Conservation (phyloP, 2,329 filamentous ascomycete species). For the Pyrenochaeta sp. region DNA sequence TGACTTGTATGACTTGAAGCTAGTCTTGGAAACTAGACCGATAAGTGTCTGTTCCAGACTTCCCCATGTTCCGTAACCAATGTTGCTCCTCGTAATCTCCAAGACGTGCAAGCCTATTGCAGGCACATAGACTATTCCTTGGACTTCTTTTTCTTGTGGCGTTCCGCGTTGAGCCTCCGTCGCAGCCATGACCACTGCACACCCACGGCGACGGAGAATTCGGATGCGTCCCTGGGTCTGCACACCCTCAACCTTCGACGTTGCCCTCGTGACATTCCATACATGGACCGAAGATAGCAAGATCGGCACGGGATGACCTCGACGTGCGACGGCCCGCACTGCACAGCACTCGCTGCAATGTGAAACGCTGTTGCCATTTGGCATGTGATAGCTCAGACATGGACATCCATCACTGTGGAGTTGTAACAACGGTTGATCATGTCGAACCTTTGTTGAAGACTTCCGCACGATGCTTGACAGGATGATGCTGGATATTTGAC, state of each 20-base stretch:
- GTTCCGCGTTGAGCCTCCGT: constrained; percentile 6
- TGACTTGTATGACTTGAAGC: constrained; percentile 4
- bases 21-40: constrained; percentile 2
- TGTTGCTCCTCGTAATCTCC: not conserved
- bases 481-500: constrained; percentile 24
- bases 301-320: constrained; percentile 36
- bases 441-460: constrained; percentile 22
- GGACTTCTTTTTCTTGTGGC: not conserved
- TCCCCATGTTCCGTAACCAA: not conserved
- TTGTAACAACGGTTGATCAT: constrained; percentile 8
- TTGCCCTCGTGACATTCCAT: constrained; percentile 34
- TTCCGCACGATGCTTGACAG: constrained; percentile 18
- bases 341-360: constrained; percentile 34
- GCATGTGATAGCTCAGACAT: constrained; percentile 38
- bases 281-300: constrained; percentile 28
- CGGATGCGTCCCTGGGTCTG: constrained; percentile 2
- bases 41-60: not conserved
- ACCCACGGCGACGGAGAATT: constrained; percentile 8
- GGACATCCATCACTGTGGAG: not conserved
- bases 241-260: constrained; percentile 20
- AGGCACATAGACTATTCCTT: not conserved
- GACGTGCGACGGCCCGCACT: constrained; percentile 41
- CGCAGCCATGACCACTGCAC: constrained; percentile 6
- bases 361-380: constrained; percentile 30
- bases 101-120: not conserved